Conservation (phyloP, 495 filamentous ascomycete genomes). For the Aspergillus nidulans region DNA sequence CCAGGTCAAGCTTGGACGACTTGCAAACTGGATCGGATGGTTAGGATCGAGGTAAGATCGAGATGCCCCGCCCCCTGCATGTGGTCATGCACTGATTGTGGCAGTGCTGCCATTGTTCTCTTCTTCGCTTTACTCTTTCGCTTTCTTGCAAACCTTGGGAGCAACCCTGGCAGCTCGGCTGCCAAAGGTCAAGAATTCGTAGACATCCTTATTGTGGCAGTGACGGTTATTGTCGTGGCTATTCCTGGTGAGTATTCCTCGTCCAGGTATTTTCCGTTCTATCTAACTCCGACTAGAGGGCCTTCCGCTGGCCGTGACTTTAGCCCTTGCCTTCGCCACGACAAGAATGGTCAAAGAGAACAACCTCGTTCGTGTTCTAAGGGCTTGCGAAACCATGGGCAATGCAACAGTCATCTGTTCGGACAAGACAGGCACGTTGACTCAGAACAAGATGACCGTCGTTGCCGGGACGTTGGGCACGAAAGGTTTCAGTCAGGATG, state of each 20-base stretch:
- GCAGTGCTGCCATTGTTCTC: conserved; percentile 54
- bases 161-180: conserved; percentile 46
- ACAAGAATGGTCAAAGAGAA: conserved; percentile 67
- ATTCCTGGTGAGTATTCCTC: conserved; percentile 45
- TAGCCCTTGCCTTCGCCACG: conserved; percentile 67
- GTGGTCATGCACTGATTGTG: neutral
- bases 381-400: conserved; percentile 69
- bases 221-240: conserved; percentile 70
- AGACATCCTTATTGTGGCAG: conserved; percentile 63
- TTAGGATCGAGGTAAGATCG: conserved; percentile 29
- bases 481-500: conserved; percentile 46
- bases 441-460: conserved; percentile 68
- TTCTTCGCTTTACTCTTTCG: conserved; percentile 61
- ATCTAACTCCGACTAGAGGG: conserved; percentile 44
- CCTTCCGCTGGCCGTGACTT: conserved; percentile 61
- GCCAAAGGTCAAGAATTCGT: conserved; percentile 60
- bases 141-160: conserved; percentile 51
- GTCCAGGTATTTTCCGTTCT: neutral
- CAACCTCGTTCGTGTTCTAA: conserved; percentile 61
- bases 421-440: conserved; percentile 69
- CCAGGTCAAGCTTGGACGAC: conserved; percentile 56
- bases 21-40: conserved; percentile 63
- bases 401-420: conserved; percentile 68
- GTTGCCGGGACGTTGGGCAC: conserved; percentile 58
- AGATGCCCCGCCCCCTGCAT: neutral